Percentiles rank a stretch among this genome's conserved stretches.
Conservation (phyloP, 1,139 yeast genomes). For the Yamadazyma dushanensis region DNA sequence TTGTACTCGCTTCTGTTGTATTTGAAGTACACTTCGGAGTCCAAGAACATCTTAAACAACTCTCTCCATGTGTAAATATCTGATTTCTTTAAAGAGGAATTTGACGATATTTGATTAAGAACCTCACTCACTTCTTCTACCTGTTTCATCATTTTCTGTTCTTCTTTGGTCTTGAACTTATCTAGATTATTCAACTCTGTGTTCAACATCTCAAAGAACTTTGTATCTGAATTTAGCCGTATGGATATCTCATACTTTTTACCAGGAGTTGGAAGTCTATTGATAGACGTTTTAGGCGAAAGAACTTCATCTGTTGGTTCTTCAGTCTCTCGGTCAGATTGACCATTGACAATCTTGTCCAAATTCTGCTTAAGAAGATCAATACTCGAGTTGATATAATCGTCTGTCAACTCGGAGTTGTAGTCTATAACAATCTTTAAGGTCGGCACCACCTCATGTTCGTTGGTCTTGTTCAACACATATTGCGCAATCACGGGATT, state of each 20-base stretch:
- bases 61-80: slow-evolving; percentile 76
- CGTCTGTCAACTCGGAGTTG: slow-evolving; percentile 32
- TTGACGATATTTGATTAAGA: slow-evolving; percentile 37
- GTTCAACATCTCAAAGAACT: slow-evolving; percentile 60
- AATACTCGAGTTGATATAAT: slow-evolving; percentile 37
- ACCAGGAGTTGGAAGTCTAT: slow-evolving; percentile 6
- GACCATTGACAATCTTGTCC: slow-evolving; percentile 26
- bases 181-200: slow-evolving; percentile 56
- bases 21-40: slow-evolving; percentile 64
- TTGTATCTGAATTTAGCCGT: slow-evolving; percentile 42
- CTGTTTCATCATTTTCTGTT: slow-evolving; percentile 40
- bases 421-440: slow-evolving; percentile 41
- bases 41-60: slow-evolving; percentile 62
- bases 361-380: slow-evolving; percentile 32
- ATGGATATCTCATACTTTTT: slow-evolving; percentile 33
- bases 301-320: slow-evolving; percentile 8
- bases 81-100: slow-evolving; percentile 33
- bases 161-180: slow-evolving; percentile 44
- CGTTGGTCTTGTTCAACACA: slow-evolving; percentile 33
- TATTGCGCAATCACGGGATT: slow-evolving; percentile 48
- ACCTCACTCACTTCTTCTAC: slow-evolving; percentile 44
- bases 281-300: slow-evolving; percentile 10
- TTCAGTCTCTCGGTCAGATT: slow-evolving; percentile 11
- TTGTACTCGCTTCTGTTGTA: slow-evolving; percentile 46
- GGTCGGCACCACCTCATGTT: slow-evolving; percentile 31